Evolutionary conservation across 1,139 yeast genomes (phyloP), one percentile per base, ranked within the genome.

Genomic region (Yamadazyma conglobata): DNA sequence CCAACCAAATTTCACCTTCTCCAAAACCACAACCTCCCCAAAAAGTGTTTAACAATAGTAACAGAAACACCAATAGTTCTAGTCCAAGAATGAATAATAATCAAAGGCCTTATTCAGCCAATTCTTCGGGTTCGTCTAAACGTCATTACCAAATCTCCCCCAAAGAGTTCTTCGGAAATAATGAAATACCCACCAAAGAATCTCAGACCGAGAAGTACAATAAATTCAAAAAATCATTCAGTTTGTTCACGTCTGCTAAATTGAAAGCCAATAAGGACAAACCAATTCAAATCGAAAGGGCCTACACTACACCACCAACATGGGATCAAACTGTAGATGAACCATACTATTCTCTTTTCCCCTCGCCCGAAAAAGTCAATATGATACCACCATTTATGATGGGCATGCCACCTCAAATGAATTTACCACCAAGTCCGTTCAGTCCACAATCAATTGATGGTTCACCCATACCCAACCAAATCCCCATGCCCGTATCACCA

Each of bases 241-340:
- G 77, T 51, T 64, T 83, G 44, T 76, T 83, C 43, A 40, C 58
- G 6, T 60, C 70, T 8, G 62, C 71, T 3, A 60, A 58, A 35
- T 42, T 45, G 15, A 64, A 59, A 22, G 57, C 60, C 33, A 53
- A 56, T 22, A 60, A 58, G n/a, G 56, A 52, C 9, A 54, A 56
- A 9, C 53, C 53, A 39, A 50, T 54, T 31, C 47, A 44, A 31
- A 57, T 44, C 38, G 91, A 80, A 43, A 75, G 69, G 43, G 79
- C 94, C 1, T 86, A 73, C 54, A 67, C 70, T 27, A 81, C 93
- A 0, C 81, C 87, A 4, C 95, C 95, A 31, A 81, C 91, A 0
- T 86, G 95, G 95, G 65, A 68, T 17, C 63, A 70, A 14, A 77
- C 81, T 4, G 57, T 70, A 15, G 82, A 77, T 28, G 76, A 69